Evolutionary conservation across 805 yeast genomes (phyloP), one percentile per base, ranked within the genome.

Genomic region (Kluyveromyces dobzhanskii): DNA sequence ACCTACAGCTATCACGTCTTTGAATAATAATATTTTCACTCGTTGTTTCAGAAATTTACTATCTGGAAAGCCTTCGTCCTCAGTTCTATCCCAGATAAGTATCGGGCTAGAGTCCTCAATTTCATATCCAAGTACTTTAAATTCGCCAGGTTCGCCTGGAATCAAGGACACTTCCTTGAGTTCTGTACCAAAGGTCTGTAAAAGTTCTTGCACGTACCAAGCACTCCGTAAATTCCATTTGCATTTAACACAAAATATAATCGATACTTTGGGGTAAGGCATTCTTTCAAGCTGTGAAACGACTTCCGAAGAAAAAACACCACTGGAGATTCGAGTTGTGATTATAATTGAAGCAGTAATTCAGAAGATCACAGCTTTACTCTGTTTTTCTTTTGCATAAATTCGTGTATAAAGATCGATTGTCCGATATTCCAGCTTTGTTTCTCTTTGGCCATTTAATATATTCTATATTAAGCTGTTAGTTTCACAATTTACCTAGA

Each of bases 191-290:
- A 85, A 87, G 0, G 96, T 87, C 51, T 82, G 85, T n/a, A 86
- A 61, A 1, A 87, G 64, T 58, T 86, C 96, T 55, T 84, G 95
- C 24, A 77, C 65, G 49, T 85, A 85, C 95, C 95, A 87, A 0
- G 85, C 71, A 2, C 95, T 94, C 10, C 96, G 65, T 34, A 85
- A 71, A 50, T 83, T 82, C 96, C 96, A 86, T 51, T 82, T 81
- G 66, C 96, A 86, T 53, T 73, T 75, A 28, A 82, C 80, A 55
- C 96, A 86, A 61, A 80, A 86, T 47, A 74, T 70, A 30, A 86
- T 85, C 4, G 75, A 63, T 2, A 86, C 73, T 32, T 76, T 65
- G 2, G 94, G 92, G 42, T 68, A 76, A 23, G 54, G 50, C 56
- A 52, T 50, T 9, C 9, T 6, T 21, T 21, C 9, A 9, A 21